Evolutionary conservation across 1,284 basidiomycete species (phyloP).

Genomic region (Tilletia indica): DNA sequence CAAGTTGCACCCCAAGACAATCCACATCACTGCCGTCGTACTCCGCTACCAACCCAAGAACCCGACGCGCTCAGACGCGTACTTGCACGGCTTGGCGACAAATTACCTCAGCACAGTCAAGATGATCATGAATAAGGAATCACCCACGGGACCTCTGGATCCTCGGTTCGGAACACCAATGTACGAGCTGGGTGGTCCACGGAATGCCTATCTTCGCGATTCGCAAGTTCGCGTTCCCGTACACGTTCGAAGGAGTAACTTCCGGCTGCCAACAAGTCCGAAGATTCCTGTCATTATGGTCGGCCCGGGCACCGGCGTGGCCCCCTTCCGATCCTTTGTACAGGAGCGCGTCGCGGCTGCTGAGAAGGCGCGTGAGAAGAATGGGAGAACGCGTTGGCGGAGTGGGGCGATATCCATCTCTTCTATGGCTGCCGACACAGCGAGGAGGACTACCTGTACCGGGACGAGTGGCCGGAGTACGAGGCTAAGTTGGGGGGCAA

Average conservation of each 20-base stretch:
- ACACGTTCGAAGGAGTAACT: conserved; percentile 91
- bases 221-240: conserved; percentile 79
- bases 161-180: conserved; percentile 62
- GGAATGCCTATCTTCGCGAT: conserved; percentile 70
- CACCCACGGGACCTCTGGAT: conserved; percentile 40
- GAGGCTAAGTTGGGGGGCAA: conserved; percentile 81
- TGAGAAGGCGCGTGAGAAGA: conserved; percentile 84
- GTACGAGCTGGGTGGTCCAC: conserved; percentile 85
- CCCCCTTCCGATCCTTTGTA: conserved; percentile 96
- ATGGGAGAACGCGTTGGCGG: conserved; percentile 80
- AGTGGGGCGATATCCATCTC: conserved; percentile 90
- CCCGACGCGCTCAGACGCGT: conserved; percentile 25
- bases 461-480: conserved; percentile 91
- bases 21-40: conserved; percentile 93
- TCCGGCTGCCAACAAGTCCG: conserved; percentile 92
- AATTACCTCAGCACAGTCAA: conserved; percentile 60
- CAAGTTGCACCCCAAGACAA: conserved; percentile 79
- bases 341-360: conserved; percentile 96
- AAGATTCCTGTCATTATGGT: conserved; percentile 99
- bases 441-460: conserved; percentile 86
- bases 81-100: conserved; percentile 51
- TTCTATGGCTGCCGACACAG: conserved; percentile 93
- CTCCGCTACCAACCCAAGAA: conserved; percentile 41
- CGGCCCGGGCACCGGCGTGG: conserved; percentile 94
- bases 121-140: conserved; percentile 64